Percentiles rank a stretch among this genome's conserved stretches.
These are phyloP conservation scores for Pseudoturritis turrita DNA, from an alignment of 345 rosid species.

Conservation along the genomic window DNA sequence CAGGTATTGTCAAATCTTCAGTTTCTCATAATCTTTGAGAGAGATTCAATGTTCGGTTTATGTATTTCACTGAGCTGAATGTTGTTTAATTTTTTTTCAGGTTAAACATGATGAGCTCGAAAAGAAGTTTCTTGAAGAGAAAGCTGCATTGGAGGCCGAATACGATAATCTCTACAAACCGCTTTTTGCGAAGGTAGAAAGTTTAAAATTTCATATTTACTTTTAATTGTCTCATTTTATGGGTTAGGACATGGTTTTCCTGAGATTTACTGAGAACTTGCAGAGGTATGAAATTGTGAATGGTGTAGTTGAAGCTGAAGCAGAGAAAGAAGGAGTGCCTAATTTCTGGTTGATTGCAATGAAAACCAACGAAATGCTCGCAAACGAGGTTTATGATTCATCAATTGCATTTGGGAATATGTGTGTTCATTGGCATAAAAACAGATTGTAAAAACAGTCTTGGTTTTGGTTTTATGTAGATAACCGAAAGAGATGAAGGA, in stretches of 20 bases:
- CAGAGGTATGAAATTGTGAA: constrained; percentile 36
- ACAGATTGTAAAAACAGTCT: background rate
- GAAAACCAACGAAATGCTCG: constrained; percentile 85
- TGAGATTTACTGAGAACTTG: background rate
- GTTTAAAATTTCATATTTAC: background rate
- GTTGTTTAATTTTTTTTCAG: constrained; percentile 3
- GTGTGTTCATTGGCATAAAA: background rate
- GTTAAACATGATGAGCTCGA: constrained; percentile 29
- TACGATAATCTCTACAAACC: constrained; percentile 25
- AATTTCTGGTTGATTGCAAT: constrained; percentile 87
- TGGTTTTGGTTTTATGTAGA: constrained; percentile 31
- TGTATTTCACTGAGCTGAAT: background rate
- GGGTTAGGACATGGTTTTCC: background rate
- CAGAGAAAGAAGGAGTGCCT: constrained; percentile 63
- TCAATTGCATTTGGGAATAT: background rate
- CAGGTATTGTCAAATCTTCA: constrained; percentile 12
- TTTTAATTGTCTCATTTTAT: background rate
- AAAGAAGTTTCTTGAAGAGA: constrained; percentile 29
- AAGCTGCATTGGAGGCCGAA: constrained; percentile 18
- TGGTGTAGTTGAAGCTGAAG: constrained; percentile 23
- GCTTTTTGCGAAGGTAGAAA: constrained; percentile 15
- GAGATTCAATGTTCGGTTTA: background rate
- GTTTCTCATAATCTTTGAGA: background rate
- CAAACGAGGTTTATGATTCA: constrained; percentile 47
- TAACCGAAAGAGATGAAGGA: constrained; percentile 83